Evolutionary conservation across 1,284 basidiomycete genomes (phyloP).

Genomic region (Trichosporon sp.): DNA sequence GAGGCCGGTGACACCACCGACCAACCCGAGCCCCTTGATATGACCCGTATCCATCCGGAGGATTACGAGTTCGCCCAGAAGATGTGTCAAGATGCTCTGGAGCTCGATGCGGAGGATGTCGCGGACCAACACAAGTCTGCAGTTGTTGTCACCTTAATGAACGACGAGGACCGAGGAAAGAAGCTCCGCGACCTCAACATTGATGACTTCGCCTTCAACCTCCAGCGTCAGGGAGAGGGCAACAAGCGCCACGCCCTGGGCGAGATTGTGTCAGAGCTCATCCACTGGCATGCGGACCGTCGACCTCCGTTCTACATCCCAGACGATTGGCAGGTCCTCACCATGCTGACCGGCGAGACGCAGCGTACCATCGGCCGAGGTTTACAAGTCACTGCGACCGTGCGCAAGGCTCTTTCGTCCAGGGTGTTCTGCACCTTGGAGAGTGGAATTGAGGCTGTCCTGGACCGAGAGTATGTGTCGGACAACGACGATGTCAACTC

Average conservation of each 20-base stretch:
- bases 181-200: constrained; percentile 89
- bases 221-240: constrained; percentile 67
- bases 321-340: constrained; percentile 74
- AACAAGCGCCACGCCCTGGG: constrained; percentile 83
- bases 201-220: constrained; percentile 92
- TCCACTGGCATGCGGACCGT: constrained; percentile 75
- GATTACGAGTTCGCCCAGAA: constrained; percentile 97
- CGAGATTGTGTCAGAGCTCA: constrained; percentile 83
- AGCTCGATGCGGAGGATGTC: constrained; percentile 90
- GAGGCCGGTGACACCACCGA: constrained; percentile 58
- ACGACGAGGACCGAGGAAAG: constrained; percentile 68
- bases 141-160: constrained; percentile 81
- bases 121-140: constrained; percentile 80
- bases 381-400: constrained; percentile 78
- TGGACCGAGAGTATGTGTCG: constrained; percentile 63
- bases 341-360: constrained; percentile 94
- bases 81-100: constrained; percentile 96
- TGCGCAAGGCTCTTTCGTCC: constrained; percentile 31
- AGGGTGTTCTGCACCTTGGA: constrained; percentile 58
- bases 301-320: constrained; percentile 67
- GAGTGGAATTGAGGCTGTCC: constrained; percentile 84
- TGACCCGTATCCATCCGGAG: constrained; percentile 94
- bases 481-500: constrained; percentile 50
- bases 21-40: constrained; percentile 82
- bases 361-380: constrained; percentile 70